phyloP scores from a whole-genome alignment of 768 basidiomycete genomes.

The Collybia sp. region DNA sequence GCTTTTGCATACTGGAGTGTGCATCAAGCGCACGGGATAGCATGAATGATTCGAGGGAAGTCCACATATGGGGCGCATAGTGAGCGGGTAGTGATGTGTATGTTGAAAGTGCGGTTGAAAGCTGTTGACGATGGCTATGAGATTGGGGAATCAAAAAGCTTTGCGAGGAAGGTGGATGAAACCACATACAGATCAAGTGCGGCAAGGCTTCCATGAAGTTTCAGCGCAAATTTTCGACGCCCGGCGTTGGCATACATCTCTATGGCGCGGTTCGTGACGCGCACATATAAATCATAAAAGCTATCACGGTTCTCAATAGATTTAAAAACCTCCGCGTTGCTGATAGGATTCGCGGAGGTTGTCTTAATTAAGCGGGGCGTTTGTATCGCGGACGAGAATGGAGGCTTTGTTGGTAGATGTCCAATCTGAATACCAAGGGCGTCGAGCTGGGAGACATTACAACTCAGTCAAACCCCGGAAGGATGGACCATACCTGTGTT shows the following conservation, averaged over 20 bases:
- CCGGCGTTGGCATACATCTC: constrained; percentile 82
- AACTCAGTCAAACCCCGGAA: background rate
- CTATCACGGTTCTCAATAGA: constrained; percentile 49
- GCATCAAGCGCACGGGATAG: constrained; percentile 69
- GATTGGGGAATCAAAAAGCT: background rate
- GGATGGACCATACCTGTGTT: constrained; percentile 56
- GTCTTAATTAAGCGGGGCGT: constrained; percentile 15
- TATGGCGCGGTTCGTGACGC: constrained; percentile 75
- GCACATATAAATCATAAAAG: constrained; percentile 78
- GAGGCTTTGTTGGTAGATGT: constrained; percentile 66
- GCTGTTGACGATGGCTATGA: constrained; percentile 61
- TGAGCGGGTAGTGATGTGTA: constrained; percentile 83
- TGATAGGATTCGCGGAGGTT: constrained; percentile 34
- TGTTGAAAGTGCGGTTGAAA: constrained; percentile 58
- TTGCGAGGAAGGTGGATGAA: background rate
- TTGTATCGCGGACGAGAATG: constrained; percentile 59
- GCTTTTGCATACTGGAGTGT: constrained; percentile 50
- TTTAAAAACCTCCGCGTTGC: constrained; percentile 53
- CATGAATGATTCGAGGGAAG: constrained; percentile 75
- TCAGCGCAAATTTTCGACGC: constrained; percentile 80
- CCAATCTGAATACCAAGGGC: constrained; percentile 71
- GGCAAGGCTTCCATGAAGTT: constrained; percentile 81
- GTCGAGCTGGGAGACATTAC: constrained; percentile 59
- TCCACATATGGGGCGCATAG: constrained; percentile 80
- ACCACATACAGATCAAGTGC: constrained; percentile 79